Conservation (phyloP, 805 yeast genomes). For the Zygosaccharomyces bisporus region DNA sequence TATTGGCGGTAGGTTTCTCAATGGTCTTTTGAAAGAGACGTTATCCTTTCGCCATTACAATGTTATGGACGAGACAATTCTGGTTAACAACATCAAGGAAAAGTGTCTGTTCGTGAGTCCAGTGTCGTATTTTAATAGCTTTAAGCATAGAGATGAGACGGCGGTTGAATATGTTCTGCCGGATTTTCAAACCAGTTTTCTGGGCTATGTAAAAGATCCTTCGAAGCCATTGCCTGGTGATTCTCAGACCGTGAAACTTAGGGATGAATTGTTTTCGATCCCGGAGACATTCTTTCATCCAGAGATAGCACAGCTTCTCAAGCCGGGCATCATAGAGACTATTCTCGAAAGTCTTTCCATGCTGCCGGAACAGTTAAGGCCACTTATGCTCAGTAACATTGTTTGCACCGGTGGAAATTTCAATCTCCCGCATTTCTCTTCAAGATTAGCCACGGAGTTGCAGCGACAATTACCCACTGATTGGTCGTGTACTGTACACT, state of each 20-base stretch:
- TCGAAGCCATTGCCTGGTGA: constrained; percentile 41
- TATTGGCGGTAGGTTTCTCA: constrained; percentile 81
- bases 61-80: constrained; percentile 82
- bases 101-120: constrained; percentile 41
- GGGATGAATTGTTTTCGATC: constrained; percentile 81
- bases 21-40: constrained; percentile 78
- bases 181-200: constrained; percentile 72
- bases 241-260: constrained; percentile 61
- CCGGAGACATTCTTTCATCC: constrained; percentile 91
- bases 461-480: constrained; percentile 67
- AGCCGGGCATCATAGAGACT: constrained; percentile 72
- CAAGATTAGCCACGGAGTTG: constrained; percentile 58
- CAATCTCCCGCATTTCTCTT: constrained; percentile 61
- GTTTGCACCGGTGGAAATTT: constrained; percentile 80
- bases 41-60: constrained; percentile 90
- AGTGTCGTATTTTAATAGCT: constrained; percentile 44
- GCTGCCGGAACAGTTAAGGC: constrained; percentile 69
- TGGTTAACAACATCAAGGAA: constrained; percentile 85
- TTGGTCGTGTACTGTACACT: constrained; percentile 53
- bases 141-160: constrained; percentile 29
- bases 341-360: constrained; percentile 64
- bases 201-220: constrained; percentile 60
- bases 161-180: constrained; percentile 78
- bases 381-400: constrained; percentile 75
- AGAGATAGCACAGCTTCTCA: constrained; percentile 67